A percentile compares a stretch with the other conserved stretches of the same genome.
Evolutionary conservation across 2,329 filamentous ascomycete species (phyloP).

Genomic region (Blumeriella jaapii): DNA sequence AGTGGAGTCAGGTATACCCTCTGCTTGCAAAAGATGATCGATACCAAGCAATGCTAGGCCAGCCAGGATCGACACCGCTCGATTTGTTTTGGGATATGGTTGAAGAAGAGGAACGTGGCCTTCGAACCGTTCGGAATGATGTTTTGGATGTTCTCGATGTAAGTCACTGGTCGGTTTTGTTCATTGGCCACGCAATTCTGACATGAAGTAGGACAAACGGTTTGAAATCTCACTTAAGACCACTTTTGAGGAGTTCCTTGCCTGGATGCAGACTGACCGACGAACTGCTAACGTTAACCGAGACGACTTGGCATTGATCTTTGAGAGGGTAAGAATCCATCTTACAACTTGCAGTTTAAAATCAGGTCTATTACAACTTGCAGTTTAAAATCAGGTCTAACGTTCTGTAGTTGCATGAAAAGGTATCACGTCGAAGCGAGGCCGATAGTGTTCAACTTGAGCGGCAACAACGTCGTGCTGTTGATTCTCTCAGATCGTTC

Average conservation of each 20-base stretch:
- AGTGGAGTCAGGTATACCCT: conserved; percentile 75
- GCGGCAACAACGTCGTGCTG: conserved; percentile 70
- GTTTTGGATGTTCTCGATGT: conserved; percentile 84
- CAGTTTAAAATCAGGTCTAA: too few species aligned
- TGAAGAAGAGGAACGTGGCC: conserved; percentile 83
- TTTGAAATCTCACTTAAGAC: conserved; percentile 85
- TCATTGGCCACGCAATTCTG: conserved; percentile 18
- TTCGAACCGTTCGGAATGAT: conserved; percentile 70
- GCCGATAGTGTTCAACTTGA: conserved; percentile 75
- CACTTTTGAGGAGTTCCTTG: conserved; percentile 77
- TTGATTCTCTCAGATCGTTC: conserved; percentile 72
- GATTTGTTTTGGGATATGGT: conserved; percentile 94
- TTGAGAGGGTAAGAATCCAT: conserved; percentile 56
- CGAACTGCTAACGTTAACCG: conserved; percentile 79
- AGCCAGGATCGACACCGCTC: conserved; percentile 72
- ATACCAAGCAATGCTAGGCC: conserved; percentile 73
- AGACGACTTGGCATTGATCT: conserved; percentile 70
- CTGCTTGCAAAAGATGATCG: conserved; percentile 69
- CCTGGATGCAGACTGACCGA: conserved; percentile 72
- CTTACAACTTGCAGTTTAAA: too few species aligned
- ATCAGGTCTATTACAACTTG: too few species aligned
- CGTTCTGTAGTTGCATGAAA: conserved; percentile 59
- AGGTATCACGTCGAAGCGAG: conserved; percentile 68
- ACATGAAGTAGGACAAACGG: conserved; percentile 60
- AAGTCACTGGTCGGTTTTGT: too few species aligned